phyloP scores from a whole-genome alignment of 1,139 yeast species.

The Blastobotrys arbuscula region DNA sequence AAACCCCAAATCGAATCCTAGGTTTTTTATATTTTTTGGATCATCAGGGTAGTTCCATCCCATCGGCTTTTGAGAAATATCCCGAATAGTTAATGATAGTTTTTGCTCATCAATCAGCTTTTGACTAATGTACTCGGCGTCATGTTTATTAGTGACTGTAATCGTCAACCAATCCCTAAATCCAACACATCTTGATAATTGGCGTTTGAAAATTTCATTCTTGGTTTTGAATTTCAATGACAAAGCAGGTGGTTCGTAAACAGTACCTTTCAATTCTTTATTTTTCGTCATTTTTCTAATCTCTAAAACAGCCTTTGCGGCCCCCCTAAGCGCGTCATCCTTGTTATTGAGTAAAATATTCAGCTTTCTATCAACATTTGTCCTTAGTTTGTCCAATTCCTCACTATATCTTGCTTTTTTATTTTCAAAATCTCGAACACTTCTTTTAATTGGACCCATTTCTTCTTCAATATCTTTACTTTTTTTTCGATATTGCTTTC shows the following conservation, averaged over 20 bases:
- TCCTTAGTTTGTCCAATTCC: background rate
- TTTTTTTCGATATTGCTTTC: background rate
- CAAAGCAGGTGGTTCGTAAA: constrained; percentile 75
- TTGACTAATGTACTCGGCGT: constrained; percentile 42
- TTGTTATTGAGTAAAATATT: background rate
- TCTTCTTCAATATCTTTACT: background rate
- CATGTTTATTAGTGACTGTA: constrained; percentile 41
- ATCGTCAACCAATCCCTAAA: constrained; percentile 40
- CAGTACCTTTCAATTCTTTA: constrained; percentile 35
- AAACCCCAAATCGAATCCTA: constrained; percentile 73
- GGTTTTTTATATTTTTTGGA: constrained; percentile 33
- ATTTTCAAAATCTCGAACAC: background rate
- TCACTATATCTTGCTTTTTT: background rate
- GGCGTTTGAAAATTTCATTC: constrained; percentile 38
- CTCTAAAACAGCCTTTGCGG: background rate
- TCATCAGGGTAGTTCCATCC: constrained; percentile 18
- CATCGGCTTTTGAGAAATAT: constrained; percentile 29
- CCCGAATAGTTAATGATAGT: constrained; percentile 44
- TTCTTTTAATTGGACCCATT: background rate
- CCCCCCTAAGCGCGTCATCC: background rate
- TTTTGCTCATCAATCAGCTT: constrained; percentile 34
- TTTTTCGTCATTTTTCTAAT: background rate
- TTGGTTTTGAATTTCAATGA: constrained; percentile 51
- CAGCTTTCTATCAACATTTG: background rate
- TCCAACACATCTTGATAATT: background rate